Base-by-base conservation (phyloP, 2,329 filamentous ascomycete genomes). In the Juglanconis juglandina region DNA sequence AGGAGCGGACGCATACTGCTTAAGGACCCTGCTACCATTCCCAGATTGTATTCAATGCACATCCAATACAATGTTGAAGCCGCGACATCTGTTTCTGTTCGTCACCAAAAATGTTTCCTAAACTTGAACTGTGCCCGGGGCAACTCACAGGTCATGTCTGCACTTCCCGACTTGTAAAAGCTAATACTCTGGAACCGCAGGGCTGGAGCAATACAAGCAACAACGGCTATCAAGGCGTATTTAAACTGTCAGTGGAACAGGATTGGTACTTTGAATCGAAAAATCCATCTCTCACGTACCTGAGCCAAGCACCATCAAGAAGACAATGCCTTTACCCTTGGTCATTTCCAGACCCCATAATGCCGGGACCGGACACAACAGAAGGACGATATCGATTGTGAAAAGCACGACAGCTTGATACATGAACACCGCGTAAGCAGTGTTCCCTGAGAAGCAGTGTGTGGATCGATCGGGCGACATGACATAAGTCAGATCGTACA, bases 1-100 rank as follows among this genome's bases (percentile, higher is more conserved):
- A 61, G 24, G n/a, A 63, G 49, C 14, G 61, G 61, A 37, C 54
- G 53, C 9, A 63, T 53, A 33, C 58, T 41, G 32, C 57, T 44
- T 37, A 63, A 55, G 9, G 61, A 63, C 17, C 61, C 61, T 13
- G 61, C 61, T 13, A 63, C 61, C 53, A 61, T 8, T 39, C 61
- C 61, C 5, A 63, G 49, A 42, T 61, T 63, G 24, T 63, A 63
- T 24, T 63, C 61, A 17, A 63, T 63, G 37, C 53, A 52, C 58
- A 63, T 63, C 61, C 61, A 63, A 51, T 63, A 63, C 46, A 63
- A 41, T 10, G 61, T 61, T n/a, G 59, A 42, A 7, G 61, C 58
- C 11, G 46, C 61, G 24, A n/a, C 61, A 44, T 52, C 61, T 61
- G 17, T 47, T n/a, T 47, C n/a, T 47, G 8, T 10, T 47, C 17